Conservation (phyloP, 768 basidiomycete genomes). For the Piloderma croceum region DNA sequence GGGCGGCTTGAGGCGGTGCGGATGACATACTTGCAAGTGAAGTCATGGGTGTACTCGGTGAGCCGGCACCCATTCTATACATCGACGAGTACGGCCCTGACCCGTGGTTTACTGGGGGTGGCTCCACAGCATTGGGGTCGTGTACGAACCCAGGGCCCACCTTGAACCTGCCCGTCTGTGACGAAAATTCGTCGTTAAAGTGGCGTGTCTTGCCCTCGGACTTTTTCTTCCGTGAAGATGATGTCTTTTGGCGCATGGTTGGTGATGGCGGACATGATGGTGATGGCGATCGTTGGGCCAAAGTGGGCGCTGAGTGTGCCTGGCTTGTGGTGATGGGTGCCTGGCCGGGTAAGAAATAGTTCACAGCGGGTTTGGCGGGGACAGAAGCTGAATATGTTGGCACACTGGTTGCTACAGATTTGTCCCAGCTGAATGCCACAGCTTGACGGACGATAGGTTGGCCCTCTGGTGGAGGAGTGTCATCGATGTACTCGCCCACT, state of each 20-base stretch:
- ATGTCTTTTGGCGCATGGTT: constrained; percentile 15
- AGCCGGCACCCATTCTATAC: constrained; percentile 26
- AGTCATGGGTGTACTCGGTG: too few relatives aligned
- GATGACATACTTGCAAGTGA: too few relatives aligned
- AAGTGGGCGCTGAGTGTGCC: too few relatives aligned
- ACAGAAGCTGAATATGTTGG: constrained; percentile 26
- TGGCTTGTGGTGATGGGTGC: constrained; percentile 9
- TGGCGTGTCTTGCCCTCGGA: constrained; percentile 17
- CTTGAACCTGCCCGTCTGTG: constrained; percentile 48
- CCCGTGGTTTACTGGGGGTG: constrained; percentile 31
- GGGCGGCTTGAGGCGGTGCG: too few relatives aligned
- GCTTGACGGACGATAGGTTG: constrained; percentile 54
- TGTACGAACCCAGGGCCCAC: constrained; percentile 18
- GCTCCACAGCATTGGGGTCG: constrained; percentile 14
- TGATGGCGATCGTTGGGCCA: too few relatives aligned
- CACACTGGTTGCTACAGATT: constrained; percentile 19
- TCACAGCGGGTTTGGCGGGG: constrained; percentile 16
- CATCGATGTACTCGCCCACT: constrained; percentile 36
- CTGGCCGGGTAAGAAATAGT: constrained; percentile 54
- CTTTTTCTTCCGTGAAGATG: background rate
- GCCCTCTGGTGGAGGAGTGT: constrained; percentile 43
- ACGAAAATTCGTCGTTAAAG: constrained; percentile 32
- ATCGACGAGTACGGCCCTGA: constrained; percentile 36
- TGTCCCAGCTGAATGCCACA: constrained; percentile 44
- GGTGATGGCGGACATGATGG: background rate